Conservation (phyloP, 192 early-diverging fungal genomes). For the Coemansia sp. region DNA sequence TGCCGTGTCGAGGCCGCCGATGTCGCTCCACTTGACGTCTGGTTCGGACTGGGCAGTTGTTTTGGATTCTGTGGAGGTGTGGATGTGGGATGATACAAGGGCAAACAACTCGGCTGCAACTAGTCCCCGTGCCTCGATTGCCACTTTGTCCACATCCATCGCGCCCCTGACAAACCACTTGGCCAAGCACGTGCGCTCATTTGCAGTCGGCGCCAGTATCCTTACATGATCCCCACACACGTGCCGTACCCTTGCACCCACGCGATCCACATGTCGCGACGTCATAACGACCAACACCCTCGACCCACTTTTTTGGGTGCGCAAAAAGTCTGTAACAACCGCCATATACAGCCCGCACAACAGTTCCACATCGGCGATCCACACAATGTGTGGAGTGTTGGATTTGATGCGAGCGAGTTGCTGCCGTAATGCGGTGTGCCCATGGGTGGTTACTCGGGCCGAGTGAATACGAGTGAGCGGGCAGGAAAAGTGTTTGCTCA, state of each 20-base stretch:
- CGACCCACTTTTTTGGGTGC: conserved; percentile 3
- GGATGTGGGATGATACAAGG: neutral
- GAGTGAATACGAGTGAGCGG: conserved; percentile 23
- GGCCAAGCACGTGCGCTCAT: conserved; percentile 24
- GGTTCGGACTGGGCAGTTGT: neutral
- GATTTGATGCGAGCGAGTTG: conserved; percentile 7
- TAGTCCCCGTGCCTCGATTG: conserved; percentile 20
- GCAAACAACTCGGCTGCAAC: conserved; percentile 31
- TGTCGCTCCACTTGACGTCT: conserved; percentile 69
- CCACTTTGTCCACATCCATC: conserved; percentile 3
- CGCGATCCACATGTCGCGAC: conserved; percentile 40
- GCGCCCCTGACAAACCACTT: conserved; percentile 23
- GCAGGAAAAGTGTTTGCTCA: conserved; percentile 19
- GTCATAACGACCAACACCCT: conserved; percentile 45
- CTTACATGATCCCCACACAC: conserved; percentile 44
- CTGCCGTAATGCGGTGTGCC: conserved; percentile 24
- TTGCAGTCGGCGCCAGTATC: conserved; percentile 21
- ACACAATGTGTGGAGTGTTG: conserved; percentile 18
- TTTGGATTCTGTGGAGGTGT: neutral
- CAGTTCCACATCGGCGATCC: conserved; percentile 44
- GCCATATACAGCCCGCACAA: conserved; percentile 30
- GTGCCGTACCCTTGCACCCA: conserved; percentile 27
- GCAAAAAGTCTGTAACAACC: conserved; percentile 27
- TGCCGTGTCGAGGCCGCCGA: conserved; percentile 73
- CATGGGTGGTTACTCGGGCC: conserved; percentile 19